Percentiles rank a stretch among this genome's conserved stretches.
phyloP scores from a whole-genome alignment of 2,329 filamentous ascomycete species.

The Sporothrix variecibatus region DNA sequence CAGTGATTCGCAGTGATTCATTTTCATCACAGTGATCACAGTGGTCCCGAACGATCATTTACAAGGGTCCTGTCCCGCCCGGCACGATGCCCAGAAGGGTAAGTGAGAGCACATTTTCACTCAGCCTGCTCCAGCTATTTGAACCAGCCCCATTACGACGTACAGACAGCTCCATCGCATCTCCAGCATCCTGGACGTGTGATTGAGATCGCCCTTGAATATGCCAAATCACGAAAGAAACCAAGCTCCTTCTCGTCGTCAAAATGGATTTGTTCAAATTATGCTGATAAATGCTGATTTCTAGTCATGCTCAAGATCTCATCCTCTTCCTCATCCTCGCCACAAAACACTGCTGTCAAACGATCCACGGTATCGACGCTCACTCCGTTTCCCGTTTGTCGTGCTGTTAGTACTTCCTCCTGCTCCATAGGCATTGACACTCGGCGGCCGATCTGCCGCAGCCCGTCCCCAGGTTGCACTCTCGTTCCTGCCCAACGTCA shows the following conservation, averaged over 20 bases:
- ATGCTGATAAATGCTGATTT: background rate
- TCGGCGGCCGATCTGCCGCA: slow-evolving; percentile 63
- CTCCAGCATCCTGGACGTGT: background rate
- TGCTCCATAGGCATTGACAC: slow-evolving; percentile 39
- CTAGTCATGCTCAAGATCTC: background rate
- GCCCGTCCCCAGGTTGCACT: slow-evolving; percentile 63
- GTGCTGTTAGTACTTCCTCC: slow-evolving; percentile 9
- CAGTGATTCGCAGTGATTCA: background rate
- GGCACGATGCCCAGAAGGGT: background rate
- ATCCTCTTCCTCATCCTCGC: background rate
- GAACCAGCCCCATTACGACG: background rate
- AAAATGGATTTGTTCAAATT: background rate
- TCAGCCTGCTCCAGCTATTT: background rate
- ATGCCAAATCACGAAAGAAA: background rate
- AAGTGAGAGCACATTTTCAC: background rate
- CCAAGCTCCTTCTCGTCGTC: background rate
- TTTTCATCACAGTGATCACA: background rate
- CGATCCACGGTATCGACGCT: background rate
- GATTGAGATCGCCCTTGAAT: background rate
- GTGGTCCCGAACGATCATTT: background rate
- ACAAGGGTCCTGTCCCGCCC: background rate
- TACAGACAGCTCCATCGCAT: background rate
- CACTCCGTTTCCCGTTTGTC: background rate
- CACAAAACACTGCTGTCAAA: background rate
- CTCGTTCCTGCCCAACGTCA: slow-evolving; percentile 61